Percentiles rank a stretch among this genome's conserved stretches.
phyloP scores from a whole-genome alignment of 805 yeast genomes.

The Starmerella geochares region DNA sequence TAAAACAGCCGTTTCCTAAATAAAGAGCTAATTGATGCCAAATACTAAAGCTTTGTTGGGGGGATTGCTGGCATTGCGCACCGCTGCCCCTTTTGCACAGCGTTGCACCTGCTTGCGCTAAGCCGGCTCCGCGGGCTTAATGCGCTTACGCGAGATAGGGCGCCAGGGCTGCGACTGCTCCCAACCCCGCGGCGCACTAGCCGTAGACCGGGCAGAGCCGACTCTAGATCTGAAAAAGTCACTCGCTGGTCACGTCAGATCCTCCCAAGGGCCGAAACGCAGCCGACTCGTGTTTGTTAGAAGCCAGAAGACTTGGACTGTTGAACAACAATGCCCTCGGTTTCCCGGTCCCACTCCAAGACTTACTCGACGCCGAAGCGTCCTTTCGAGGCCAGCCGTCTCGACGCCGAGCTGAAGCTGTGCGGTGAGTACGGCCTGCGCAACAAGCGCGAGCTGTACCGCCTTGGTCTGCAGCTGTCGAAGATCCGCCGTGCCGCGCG shows the following conservation, averaged over 20 bases:
- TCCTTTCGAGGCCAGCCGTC: conserved; percentile 98
- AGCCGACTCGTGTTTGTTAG: conserved; percentile 1
- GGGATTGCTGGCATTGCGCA: no score
- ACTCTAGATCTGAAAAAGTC: conserved; percentile 11
- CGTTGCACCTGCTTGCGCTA: no score
- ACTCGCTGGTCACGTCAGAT: conserved; percentile 12
- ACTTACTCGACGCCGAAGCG: conserved; percentile 99
- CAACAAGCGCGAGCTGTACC: conserved; percentile 99
- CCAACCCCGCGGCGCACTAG: neutral
- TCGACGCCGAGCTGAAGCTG: conserved; percentile 97
- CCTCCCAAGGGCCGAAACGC: conserved; percentile 2
- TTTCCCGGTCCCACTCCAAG: conserved; percentile 97
- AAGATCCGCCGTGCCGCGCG: conserved; percentile 99
- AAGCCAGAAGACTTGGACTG: conserved; percentile 12
- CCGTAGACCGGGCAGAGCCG: neutral
- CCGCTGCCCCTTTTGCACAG: no score
- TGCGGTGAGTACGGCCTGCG: conserved; percentile 99
- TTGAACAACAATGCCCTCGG: conserved; percentile 27
- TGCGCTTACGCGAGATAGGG: neutral
- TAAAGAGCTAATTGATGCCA: no score
- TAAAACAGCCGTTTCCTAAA: no score
- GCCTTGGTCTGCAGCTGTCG: conserved; percentile 98
- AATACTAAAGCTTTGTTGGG: no score
- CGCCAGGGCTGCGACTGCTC: neutral
- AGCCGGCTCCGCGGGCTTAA: no score